Conservation (phyloP, 2,329 filamentous ascomycete genomes). For the Ceratocystis colombiana region DNA sequence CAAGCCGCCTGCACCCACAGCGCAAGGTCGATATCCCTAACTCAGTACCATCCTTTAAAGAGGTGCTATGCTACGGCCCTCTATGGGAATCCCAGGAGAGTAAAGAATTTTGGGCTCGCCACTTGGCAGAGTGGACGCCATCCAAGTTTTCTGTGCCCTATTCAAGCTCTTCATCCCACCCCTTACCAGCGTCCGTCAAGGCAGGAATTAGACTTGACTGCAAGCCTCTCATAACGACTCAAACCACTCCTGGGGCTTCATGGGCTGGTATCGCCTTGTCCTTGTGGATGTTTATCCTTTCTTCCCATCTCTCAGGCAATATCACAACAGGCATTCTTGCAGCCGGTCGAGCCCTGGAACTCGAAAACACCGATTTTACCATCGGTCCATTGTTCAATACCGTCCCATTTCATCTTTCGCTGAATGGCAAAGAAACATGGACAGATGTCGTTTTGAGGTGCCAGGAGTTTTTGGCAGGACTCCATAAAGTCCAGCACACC, state of each 20-base stretch:
- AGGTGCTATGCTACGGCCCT: slow-evolving; percentile 60
- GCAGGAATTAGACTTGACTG: slow-evolving; percentile 33
- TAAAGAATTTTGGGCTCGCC: slow-evolving; percentile 55
- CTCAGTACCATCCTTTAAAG: slow-evolving; percentile 42
- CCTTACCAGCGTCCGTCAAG: background rate
- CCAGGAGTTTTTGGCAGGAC: slow-evolving; percentile 59
- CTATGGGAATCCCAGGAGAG: slow-evolving; percentile 39
- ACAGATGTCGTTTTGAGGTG: slow-evolving; percentile 49
- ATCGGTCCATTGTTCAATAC: slow-evolving; percentile 88
- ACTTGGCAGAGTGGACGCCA: slow-evolving; percentile 37
- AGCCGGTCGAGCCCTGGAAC: slow-evolving; percentile 64
- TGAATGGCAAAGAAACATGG: slow-evolving; percentile 42
- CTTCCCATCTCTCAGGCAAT: slow-evolving; percentile 37
- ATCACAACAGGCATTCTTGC: slow-evolving; percentile 62
- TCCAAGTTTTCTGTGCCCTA: slow-evolving; percentile 23
- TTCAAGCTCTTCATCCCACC: background rate
- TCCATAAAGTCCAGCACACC: slow-evolving; percentile 66
- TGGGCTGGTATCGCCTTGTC: slow-evolving; percentile 71
- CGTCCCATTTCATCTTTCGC: slow-evolving; percentile 53
- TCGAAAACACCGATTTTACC: slow-evolving; percentile 54
- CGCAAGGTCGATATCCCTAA: background rate
- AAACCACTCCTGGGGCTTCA: slow-evolving; percentile 57
- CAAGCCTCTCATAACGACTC: slow-evolving; percentile 41
- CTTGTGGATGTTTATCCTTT: slow-evolving; percentile 57
- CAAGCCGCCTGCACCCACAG: background rate